Base-by-base conservation (phyloP, 345 rosid species). In the Ricinus communis region DNA sequence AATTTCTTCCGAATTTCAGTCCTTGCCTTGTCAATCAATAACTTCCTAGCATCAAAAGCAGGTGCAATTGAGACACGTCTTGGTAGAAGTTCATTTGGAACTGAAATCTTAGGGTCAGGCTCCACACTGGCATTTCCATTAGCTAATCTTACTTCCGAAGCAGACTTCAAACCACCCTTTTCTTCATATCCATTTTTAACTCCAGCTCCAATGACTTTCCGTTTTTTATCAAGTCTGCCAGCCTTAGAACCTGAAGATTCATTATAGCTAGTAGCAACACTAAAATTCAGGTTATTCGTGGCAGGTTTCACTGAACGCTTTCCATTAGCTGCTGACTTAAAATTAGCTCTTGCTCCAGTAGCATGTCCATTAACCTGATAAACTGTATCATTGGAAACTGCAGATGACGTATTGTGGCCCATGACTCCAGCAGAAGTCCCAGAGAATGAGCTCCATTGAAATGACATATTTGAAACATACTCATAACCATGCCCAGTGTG, bases 401-500 rank as follows among this genome's bases (percentile, higher is more conserved):
- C 50, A 45, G 90, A 75, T 43, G 86, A 77, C 69, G 86, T 90
- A 75, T 83, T 90, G 77, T 79, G 81, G 71, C 85, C 81, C 22
- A 81, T 80, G 72, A 76, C 83, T 67, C 84, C 89, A 1, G 89
- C 72, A 64, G 95, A 79, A 72, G 88, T 76, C 70, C 86, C 90
- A 71, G 90, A 69, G 73, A 72, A 79, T 5, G 96, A 82, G 74
- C 77, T 84, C 93, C 93, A 92, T 40, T 90, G 91, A 79, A 87
- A 89, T 36, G 97, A 89, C 71, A 84, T 85, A 70, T 87, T 90
- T 0, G 97, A 76, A 71, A 69, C 82, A 74, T 92, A 86, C 67
- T 95, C 99, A 43, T 88, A 92, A 5, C 93, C 91, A 69, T 90
- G 94, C 62, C 87, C 87, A 57, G 89, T 66, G 83, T 90, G 93